A percentile compares a stretch with the other conserved stretches of the same genome.
phyloP scores from a whole-genome alignment of 768 basidiomycete genomes.

The Panaeolus papilionaceus region DNA sequence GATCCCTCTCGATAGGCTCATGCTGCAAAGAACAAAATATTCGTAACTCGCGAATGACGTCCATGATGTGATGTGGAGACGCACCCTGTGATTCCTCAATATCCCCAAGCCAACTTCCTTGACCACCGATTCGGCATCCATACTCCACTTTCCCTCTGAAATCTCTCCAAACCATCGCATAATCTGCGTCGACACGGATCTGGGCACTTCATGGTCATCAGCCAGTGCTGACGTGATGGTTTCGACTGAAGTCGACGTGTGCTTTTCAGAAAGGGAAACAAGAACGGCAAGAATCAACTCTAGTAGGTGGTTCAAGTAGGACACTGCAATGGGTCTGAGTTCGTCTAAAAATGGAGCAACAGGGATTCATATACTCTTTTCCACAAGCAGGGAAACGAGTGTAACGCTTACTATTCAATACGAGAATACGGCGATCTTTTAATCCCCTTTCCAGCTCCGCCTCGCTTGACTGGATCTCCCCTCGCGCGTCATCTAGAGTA shows the following conservation, averaged over 20 bases:
- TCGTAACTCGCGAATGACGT: no score
- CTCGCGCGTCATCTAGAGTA: slow-evolving; percentile 66
- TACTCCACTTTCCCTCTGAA: slow-evolving; percentile 62
- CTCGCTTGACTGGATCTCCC: slow-evolving; percentile 84
- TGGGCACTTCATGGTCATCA: slow-evolving; percentile 74
- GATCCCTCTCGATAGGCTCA: slow-evolving; percentile 58
- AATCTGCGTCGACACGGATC: slow-evolving; percentile 67
- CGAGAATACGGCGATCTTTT: slow-evolving; percentile 71
- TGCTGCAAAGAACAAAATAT: slow-evolving; percentile 45
- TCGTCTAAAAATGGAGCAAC: slow-evolving; percentile 48
- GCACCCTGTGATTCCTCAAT: slow-evolving; percentile 65
- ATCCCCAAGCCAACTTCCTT: slow-evolving; percentile 81
- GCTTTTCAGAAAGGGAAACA: slow-evolving; percentile 63
- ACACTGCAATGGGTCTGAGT: slow-evolving; percentile 74
- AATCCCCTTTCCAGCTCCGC: slow-evolving; percentile 71
- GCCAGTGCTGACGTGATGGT: slow-evolving; percentile 66
- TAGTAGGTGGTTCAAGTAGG: slow-evolving; percentile 73
- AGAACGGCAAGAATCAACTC: slow-evolving; percentile 78
- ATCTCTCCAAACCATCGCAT: slow-evolving; percentile 85
- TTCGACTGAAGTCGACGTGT: slow-evolving; percentile 59
- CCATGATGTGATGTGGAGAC: not conserved
- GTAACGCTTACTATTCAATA: slow-evolving; percentile 61
- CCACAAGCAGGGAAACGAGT: slow-evolving; percentile 10
- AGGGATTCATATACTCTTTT: not conserved
- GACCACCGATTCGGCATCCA: slow-evolving; percentile 67